Percentiles rank a stretch among this genome's conserved stretches.
Evolutionary conservation across 2,329 filamentous ascomycete species (phyloP).

Genomic region (Xylariaceae sp.): DNA sequence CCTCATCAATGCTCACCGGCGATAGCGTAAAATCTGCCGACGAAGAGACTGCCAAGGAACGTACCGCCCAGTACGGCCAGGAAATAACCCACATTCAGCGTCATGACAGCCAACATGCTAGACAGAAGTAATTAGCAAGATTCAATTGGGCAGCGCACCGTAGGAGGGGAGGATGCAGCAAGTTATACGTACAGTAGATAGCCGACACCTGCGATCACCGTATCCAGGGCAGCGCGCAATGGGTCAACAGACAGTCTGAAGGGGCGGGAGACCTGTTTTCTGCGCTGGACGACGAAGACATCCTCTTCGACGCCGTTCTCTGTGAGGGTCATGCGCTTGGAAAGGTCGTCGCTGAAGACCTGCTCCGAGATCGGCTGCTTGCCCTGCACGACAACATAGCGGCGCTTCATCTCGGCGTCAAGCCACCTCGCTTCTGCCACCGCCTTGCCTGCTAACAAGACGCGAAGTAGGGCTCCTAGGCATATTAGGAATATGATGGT

Average conservation of each 20-base stretch:
- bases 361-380: slow-evolving; percentile 54
- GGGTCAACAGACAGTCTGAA: slow-evolving; percentile 71
- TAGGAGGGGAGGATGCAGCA: neutral
- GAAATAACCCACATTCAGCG: slow-evolving; percentile 33
- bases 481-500: slow-evolving; percentile 88
- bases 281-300: slow-evolving; percentile 65
- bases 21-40: slow-evolving; percentile 57
- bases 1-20: slow-evolving; percentile 21
- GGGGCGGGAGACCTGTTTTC: slow-evolving; percentile 55
- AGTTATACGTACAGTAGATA: slow-evolving; percentile 30
- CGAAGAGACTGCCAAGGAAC: slow-evolving; percentile 78
- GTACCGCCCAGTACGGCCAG: slow-evolving; percentile 35
- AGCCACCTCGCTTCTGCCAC: slow-evolving; percentile 60
- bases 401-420: slow-evolving; percentile 63
- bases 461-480: slow-evolving; percentile 64
- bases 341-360: slow-evolving; percentile 52
- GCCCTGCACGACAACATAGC: slow-evolving; percentile 70
- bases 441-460: slow-evolving; percentile 64
- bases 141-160: neutral
- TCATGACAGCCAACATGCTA: slow-evolving; percentile 34
- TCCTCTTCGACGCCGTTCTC: slow-evolving; percentile 77
- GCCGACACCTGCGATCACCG: slow-evolving; percentile 28
- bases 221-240: slow-evolving; percentile 29
- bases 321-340: slow-evolving; percentile 61
- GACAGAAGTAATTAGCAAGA: slow-evolving; percentile 23